Base-by-base conservation (phyloP, 208 protist species). In the Strigomonas culicis region DNA sequence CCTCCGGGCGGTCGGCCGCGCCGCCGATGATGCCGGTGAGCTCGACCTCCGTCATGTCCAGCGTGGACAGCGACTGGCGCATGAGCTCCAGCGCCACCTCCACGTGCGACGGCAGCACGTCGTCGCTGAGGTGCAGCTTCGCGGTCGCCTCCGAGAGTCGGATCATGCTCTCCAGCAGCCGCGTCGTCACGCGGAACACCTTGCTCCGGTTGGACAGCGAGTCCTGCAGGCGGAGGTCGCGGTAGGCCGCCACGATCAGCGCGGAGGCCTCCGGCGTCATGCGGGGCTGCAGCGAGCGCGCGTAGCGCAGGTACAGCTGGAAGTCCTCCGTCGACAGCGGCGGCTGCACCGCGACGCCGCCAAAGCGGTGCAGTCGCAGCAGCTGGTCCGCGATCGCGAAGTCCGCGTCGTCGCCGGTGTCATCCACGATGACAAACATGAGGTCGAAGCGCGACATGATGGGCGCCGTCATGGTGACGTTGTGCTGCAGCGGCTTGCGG, bases 111-210 rank as follows among this genome's bases (percentile, higher is more conserved):
- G 84, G 62, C 2, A 67, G 72, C 64, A 99, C 94, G 53, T 96
- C 73, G 21, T 98, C 78, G 41, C 95, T 91, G 21, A 98, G 70
- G 73, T 98, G 87, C 1, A 99, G 49, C 68, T 98, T 98, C 15
- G 98, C 99, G 11, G 95, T 82, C 0, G 98, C 98, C 83, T 99
- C 98, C 24, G 94, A 96, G 7, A 99, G 86, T 32, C 99, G 93
- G 43, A 99, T 98, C 53, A 99, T 94, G 44, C 97, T 98, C 86
- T 99, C 99, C n/a, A 99, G 84, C 71, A 99, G 95, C 62, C 99
- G 92, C 19, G 99, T 99, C 19, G 99, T 99, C 27, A 99, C 98
- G 59, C 98, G 86, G 71, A 98, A 99, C 25, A 97, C 77, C 60
- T 91, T 90, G 73, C 79, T 97, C 22, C 91, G 77, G 72, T 93